Evolutionary conservation across 1,139 yeast species (phyloP), one percentile per base, ranked within the genome.

Genomic region (Candida frijolesensis): DNA sequence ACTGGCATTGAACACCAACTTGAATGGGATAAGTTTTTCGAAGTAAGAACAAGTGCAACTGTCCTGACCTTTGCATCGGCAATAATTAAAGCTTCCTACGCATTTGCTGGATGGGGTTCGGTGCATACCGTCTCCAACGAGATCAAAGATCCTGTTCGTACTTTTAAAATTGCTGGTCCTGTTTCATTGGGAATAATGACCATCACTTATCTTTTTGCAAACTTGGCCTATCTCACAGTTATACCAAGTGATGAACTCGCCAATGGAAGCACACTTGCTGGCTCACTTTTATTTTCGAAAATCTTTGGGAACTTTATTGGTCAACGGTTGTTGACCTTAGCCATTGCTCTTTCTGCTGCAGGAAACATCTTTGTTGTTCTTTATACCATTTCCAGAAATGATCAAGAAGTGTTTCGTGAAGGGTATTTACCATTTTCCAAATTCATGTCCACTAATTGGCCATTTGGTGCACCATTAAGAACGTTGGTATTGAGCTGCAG

Each of bases 41-140:
- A 59, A 1, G 53, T 61, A 0, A 67, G 57, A 50, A 60, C 71
- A 2, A 51, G 64, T 0, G 71, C 79, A 0, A 64, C 77, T 2
- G 50, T 74, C 1, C 70, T 86, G 0, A 72, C 80, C 1, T 68
- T 83, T 53, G 78, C 87, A 0, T 68, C 81, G 50, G 86, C 86
- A 0, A 74, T 83, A 25, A 74, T 83, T 16, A 81, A 80, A 58
- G 84, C 86, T 2, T 73, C 82, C 50, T 84, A 82, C 66, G 81
- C 86, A 5, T 82, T 78, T 53, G 73, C 82, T 2, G 89, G 89
- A 2, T 84, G 89, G 89, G 82, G 78, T 56, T 70, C 82, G 16
- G 85, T 83, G 4, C 88, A 84, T 59, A 76, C 84, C 0, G 85
- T 82, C 11, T 73, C 85, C 1, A 80, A 81, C 47, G 89, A 84